Conservation (phyloP, 1,139 yeast species). For the Geotrichum siamense region DNA sequence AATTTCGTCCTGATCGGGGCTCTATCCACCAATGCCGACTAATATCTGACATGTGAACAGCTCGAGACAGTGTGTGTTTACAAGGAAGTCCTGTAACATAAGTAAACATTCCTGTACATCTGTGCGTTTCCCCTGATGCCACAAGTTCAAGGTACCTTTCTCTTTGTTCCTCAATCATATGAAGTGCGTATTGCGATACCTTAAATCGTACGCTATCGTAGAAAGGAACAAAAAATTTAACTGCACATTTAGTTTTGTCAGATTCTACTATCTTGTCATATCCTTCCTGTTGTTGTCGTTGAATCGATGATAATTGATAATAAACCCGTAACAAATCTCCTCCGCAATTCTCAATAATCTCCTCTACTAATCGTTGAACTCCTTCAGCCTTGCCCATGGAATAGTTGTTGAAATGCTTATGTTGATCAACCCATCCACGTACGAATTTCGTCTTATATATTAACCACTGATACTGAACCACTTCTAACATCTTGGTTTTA, state of each 20-base stretch:
- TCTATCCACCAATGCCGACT: conserved; percentile 19
- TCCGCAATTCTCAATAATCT: conserved; percentile 11
- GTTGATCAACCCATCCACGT: conserved; percentile 19
- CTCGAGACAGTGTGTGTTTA: conserved; percentile 18
- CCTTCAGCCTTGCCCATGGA: conserved; percentile 18
- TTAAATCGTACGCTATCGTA: conserved; percentile 17
- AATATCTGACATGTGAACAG: conserved; percentile 17
- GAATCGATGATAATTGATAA: conserved; percentile 10
- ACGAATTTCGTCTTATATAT: conserved; percentile 17
- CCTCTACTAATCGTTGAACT: conserved; percentile 12
- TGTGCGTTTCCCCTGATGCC: conserved; percentile 11
- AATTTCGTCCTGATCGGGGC: conserved; percentile 1
- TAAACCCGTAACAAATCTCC: conserved; percentile 16
- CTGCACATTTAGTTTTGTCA: conserved; percentile 13
- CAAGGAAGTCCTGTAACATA: conserved; percentile 18
- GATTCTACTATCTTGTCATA: conserved; percentile 7
- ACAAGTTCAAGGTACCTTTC: conserved; percentile 16
- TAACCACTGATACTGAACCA: conserved; percentile 16
- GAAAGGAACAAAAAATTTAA: conserved; percentile 17
- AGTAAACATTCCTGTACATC: conserved; percentile 18
- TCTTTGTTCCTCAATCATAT: conserved; percentile 19
- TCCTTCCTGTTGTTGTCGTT: conserved; percentile 7
- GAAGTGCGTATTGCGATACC: conserved; percentile 16
- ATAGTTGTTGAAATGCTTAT: conserved; percentile 19
- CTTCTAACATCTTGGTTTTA: conserved; percentile 10